Evolutionary conservation across 1,139 yeast genomes (phyloP).

Genomic region (Blastobotrys ciferrii): DNA sequence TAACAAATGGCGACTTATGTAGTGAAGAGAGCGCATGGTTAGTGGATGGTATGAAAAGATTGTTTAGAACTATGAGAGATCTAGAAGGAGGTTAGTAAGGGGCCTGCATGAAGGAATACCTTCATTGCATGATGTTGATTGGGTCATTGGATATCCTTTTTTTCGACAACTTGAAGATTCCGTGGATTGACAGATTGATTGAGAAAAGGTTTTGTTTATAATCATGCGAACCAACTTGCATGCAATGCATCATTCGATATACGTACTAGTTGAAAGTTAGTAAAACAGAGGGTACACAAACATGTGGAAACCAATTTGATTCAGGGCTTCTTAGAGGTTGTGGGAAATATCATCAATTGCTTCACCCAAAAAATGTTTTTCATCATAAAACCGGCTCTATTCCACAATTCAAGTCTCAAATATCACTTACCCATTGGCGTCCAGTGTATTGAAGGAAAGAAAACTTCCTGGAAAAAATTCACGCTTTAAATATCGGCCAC

Average conservation of each 20-base stretch:
- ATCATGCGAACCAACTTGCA: too few species aligned
- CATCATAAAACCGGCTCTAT: slow-evolving; percentile 11
- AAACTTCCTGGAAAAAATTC: slow-evolving; percentile 1
- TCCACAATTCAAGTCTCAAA: background rate
- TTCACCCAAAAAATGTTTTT: slow-evolving; percentile 21
- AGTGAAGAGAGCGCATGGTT: too few species aligned
- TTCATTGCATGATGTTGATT: too few species aligned
- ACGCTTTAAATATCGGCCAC: background rate
- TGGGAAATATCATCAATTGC: slow-evolving; percentile 21
- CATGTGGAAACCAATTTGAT: background rate
- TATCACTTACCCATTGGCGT: background rate
- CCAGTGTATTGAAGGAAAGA: background rate
- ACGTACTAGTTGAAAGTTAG: slow-evolving; percentile 12
- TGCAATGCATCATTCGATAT: too few species aligned
- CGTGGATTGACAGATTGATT: slow-evolving; percentile 37
- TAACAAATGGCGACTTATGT: too few species aligned
- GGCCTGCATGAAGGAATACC: background rate
- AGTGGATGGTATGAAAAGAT: too few species aligned
- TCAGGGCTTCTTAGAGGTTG: slow-evolving; percentile 37
- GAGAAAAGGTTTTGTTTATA: too few species aligned
- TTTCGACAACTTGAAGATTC: slow-evolving; percentile 18
- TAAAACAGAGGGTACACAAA: background rate
- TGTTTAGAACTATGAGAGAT: too few species aligned
- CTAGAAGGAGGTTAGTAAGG: background rate
- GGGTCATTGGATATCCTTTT: slow-evolving; percentile 3